phyloP scores from a whole-genome alignment of 164 flowering plant genomes.

The Santalum album region DNA sequence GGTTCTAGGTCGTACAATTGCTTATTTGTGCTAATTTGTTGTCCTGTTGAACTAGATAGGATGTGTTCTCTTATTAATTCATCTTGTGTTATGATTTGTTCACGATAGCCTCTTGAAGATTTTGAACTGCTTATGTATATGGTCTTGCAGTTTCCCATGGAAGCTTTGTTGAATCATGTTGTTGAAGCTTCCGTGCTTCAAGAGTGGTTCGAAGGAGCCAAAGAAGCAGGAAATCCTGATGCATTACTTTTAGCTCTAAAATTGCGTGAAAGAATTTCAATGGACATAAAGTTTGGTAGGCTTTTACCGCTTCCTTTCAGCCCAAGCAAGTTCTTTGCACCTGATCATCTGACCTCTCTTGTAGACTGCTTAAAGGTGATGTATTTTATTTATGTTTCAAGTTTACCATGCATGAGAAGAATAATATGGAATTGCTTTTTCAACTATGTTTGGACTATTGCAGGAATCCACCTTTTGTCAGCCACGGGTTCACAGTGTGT shows the following conservation, averaged over 20 bases:
- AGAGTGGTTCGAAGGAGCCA: constrained; percentile 78
- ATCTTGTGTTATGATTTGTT: too few relatives aligned
- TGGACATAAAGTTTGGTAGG: constrained; percentile 40
- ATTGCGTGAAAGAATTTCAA: constrained; percentile 48
- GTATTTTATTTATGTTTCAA: background rate
- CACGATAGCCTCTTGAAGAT: too few relatives aligned
- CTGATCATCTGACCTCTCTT: constrained; percentile 49
- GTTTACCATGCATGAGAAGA: background rate
- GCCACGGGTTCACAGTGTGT: constrained; percentile 81
- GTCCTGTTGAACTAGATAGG: too few relatives aligned
- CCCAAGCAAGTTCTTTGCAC: constrained; percentile 45
- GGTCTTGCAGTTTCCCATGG: constrained; percentile 59
- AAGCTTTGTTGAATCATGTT: constrained; percentile 51
- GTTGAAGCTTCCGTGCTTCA: constrained; percentile 65
- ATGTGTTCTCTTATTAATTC: too few relatives aligned
- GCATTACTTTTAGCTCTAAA: constrained; percentile 80
- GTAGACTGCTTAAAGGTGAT: constrained; percentile 73
- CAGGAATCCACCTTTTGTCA: constrained; percentile 97
- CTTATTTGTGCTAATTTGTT: too few relatives aligned
- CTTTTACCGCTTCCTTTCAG: constrained; percentile 76
- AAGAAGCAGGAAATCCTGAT: constrained; percentile 80
- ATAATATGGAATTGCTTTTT: background rate
- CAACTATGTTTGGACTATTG: constrained; percentile 11
- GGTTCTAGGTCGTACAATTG: too few relatives aligned
- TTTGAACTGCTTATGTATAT: constrained; percentile 7